Base-by-base conservation (phyloP, 2,329 filamentous ascomycete species). In the Cercospora zeina region DNA sequence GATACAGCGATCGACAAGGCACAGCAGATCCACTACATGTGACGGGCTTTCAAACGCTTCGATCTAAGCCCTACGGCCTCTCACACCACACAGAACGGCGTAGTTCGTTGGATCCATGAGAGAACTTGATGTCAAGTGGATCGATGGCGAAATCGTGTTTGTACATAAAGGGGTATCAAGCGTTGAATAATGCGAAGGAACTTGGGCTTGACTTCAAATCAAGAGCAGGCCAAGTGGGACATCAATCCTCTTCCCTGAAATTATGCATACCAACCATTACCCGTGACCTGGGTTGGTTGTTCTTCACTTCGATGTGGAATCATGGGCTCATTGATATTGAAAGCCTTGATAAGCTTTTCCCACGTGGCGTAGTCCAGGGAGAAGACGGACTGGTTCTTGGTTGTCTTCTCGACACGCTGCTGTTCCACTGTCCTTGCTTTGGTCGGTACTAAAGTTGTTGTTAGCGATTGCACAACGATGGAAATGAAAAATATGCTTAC, bases 281-380 rank as follows among this genome's bases (percentile, higher is more conserved):
- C 81, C 2, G 83, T 85, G 5, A 83, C 82, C 1, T 81, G 81
- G 30, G 79, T 74, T 6, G 76, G 75, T 61, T 84, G 79, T 65
- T 91, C 87, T 65, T 84, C 79, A 7, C 68, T 63, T 14, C 95
- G 85, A 74, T 96, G 89, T n/a, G 87, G 84, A 65, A 99, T 97
- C 76, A 97, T 88, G 1, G 90, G 82, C 66, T 91, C 82, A n/a
- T 79, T 83, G 67, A 97, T 91, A 27, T 88, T 80, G 71, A 93
- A 96, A 0, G 85, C 85, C 9, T 89, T 76, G 54, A 96, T 88
- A 49, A 97, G 81, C 19, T 90, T 84, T 68, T 85, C 80, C 93
- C 93, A 99, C 0, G 85, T 90, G 1, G 85, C 82, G 80, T 92
- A 95, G 69, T 97, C 92, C 65, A 99, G 85, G 11, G 89, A 88